Base-by-base conservation (phyloP, 2,329 filamentous ascomycete genomes). In the Stagonosporopsis cucurbitacearum region DNA sequence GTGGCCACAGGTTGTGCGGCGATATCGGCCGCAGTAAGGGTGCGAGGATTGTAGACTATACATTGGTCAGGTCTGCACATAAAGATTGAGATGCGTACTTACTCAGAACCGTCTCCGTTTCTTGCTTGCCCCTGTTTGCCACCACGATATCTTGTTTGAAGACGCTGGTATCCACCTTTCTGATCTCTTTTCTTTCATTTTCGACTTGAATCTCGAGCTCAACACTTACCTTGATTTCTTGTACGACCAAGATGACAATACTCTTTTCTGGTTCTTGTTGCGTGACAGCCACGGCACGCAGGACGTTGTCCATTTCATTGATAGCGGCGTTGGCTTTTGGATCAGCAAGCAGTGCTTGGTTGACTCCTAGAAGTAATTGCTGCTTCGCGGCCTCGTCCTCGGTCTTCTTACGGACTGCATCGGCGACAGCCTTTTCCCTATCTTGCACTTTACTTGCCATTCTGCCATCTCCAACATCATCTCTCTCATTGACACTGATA, bases 61-160 rank as follows among this genome's bases (percentile, higher is more conserved):
- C 13, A 26, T 8, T 33, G n/a, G 35, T 54, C 9, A 55, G 46
- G 26, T 30, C 26, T 30, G 6, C 9, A 26, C 28, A 20, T 6
- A 13, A 3, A 4, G n/a, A 3, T 11, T 3, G 9, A 30, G 17
- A 19, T 9, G 20, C 6, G 20, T 36, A 0, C 41, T 9, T 50
- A 47, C 53, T 19, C 46, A 50, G 36, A 9, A 56, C 41, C 1
- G 53, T 56, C 30, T 47, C 26, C 1, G 53, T 56, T 30, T 46
- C 35, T 12, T 36, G 41, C 35, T 46, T 55, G 20, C 52, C 52
- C 1, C 52, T 22, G 19, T 55, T 55, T 6, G 52, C 52, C 7
- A 55, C 52, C 2, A 55, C 8, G 9, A 36, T 41, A 23, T 50
- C 52, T 20, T 55, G 52, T 30, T 55, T 50, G 35, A 50, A 55